Evolutionary conservation across 1,284 basidiomycete species (phyloP), one percentile per base, ranked within the genome.

Genomic region (Ustilago xerochloae): DNA sequence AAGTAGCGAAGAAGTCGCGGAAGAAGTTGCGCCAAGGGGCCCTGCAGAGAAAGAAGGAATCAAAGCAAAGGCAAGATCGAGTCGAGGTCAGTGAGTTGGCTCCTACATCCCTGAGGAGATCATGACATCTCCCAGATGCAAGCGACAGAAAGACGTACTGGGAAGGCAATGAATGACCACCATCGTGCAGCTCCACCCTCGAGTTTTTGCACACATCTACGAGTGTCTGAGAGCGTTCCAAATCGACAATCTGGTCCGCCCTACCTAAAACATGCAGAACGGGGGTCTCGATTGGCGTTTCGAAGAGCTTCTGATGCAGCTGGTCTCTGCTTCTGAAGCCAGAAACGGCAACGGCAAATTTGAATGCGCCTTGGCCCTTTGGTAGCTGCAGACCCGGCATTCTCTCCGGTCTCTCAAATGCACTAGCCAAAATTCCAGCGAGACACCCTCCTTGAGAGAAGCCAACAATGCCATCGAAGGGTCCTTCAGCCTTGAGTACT

Each of bases 11-110:
- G 28, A 65, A 81, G 61, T 81, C 82, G 12, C 76, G 68, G 53
- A 82, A 69, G 50, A 84, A 84, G 65, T 81, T 79, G 35, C 82
- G 60, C 80, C 80, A 83, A 12, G 78, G 70, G n/a, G 81, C 80
- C 22, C 72, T 77, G 67, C 55, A 8, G 22, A 35, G 38, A 26
- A 39, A 8, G 20, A 29, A 20, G 30, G 29, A 30, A 20, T 36
- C 28, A 33, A 12, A 29, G 26, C 5, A 28, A 29, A 7, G n/a
- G n/a, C n/a, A n/a, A n/a, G n/a, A n/a, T n/a, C 33, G 29, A 47
- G 16, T 12, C 20, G 2, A 43, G 35, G 32, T 18, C 6, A 6
- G 13, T 13, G 12, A 26, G 54, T 54, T 30, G 51, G 52, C 29
- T 29, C 13, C 3, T 6, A 20, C n/a, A 2, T 33, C 2, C n/a